Base-by-base conservation (phyloP, 345 rosid genomes). In the Lagerstroemia speciosa region DNA sequence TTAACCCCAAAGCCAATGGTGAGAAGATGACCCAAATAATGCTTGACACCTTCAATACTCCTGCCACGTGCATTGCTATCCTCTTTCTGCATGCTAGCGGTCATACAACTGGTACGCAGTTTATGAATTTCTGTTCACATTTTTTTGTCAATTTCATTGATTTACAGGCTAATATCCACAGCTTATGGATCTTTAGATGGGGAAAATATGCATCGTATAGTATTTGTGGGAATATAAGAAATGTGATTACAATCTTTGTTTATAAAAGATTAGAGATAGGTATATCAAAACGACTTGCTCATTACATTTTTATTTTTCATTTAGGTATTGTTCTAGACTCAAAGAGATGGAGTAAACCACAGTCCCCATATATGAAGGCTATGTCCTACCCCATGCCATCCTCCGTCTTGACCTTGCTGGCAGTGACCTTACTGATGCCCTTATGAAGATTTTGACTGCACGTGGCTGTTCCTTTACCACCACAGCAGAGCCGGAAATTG, bases 331-430 rank as follows among this genome's bases (percentile, higher is more conserved):
- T 83, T 53, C 78, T 83, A 75, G 87, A 83, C 69, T 83, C 87
- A 1, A 84, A n/a, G 87, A 69, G 87, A 83, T 73, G 87, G 87
- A 71, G 87, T 83, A 72, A 83, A 84, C 69, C 87, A 83, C 71
- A 83, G 87, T 83, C 68, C 87, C 87, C 48, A 83, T 83, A 69
- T 83, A 83, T n/a, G n/a, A n/a, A n/a, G n/a, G n/a, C n/a, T n/a
- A n/a, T n/a, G n/a, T n/a, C n/a, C n/a, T n/a, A n/a, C 87, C 91
- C 63, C 90, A 89, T 74, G 91, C 95, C 74, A 89, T 89, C 69
- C 78, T 89, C 74, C 91, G 89, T n/a, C n/a, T n/a, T n/a, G n/a
- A n/a, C n/a, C n/a, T n/a, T n/a, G n/a, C n/a, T n/a, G n/a, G n/a
- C n/a, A n/a, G n/a, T 78, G 96, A 89, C 71, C 90, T 89, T 61